Evolutionary conservation across 805 yeast species (phyloP), one percentile per base, ranked within the genome.

Genomic region (Candida germanica): DNA sequence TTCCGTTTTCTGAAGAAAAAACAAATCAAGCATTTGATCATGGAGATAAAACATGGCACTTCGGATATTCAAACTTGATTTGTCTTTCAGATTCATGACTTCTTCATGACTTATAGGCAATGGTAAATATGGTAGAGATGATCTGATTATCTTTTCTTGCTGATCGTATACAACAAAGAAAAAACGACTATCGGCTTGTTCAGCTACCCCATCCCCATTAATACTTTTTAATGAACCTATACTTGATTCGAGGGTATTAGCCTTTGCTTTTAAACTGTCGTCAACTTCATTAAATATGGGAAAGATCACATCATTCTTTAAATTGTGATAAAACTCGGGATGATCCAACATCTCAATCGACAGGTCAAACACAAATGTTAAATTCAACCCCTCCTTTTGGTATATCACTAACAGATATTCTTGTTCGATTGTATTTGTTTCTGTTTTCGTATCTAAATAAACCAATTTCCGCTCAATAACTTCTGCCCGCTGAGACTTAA

Each of bases 101-200:
- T 42, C 44, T 3, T 24, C 30, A 12, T 29, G 34, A 17, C 37
- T 42, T 6, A 39, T 42, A 3, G 48, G 35, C 10, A 48, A 43
- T 6, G 64, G 64, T 28, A 65, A 46, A 36, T 47, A 58, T 2
- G 73, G 73, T 8, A 67, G 49, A 6, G 73, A 67, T 5, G 66
- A 53, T 33, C 60, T 59, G 29, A 62, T 43, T 27, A 46, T 44
- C 3, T 44, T 39, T 6, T 51, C 54, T 4, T 33, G 34, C 11
- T 37, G 33, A 37, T 64, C 68, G 30, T 53, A 59, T 3, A 65
- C 52, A 8, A 66, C 53, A 43, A 54, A 65, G 43, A 66, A 67
- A 39, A 67, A 67, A 18, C 62, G 64, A 19, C 48, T 49, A 33
- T 64, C 69, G 4, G 54, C 20, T 6, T 49, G 56, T n/a, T 36